Base-by-base conservation (phyloP, 441 rosid species). In the Pelargonium myrrhifolium region DNA sequence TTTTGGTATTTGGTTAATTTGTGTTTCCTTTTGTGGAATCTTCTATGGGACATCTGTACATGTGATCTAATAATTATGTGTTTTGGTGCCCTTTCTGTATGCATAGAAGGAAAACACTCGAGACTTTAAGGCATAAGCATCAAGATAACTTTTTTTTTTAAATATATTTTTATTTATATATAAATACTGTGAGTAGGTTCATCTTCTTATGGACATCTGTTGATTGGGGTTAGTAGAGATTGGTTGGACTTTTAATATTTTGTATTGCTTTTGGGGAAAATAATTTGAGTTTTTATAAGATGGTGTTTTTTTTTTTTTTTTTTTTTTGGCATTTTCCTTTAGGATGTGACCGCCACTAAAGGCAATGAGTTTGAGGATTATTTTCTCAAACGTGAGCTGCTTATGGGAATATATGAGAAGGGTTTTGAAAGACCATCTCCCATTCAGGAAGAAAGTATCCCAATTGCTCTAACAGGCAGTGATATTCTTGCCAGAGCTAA, bases 361-460 rank as follows among this genome's bases (percentile, higher is more conserved):
- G 97, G 98, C 79, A 93, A 93, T 71, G 98, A 93, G 73, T 93
- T 93, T 69, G 98, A 93, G 79, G 98, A 93, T 76, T 93, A 93
- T 75, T 93, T 93, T 81, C 78, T 93, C 79, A 93, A 93, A 74
- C 84, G 98, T 0, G 98, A 93, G 72, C 89, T 93, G 70, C 93
- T 93, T 51, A 93, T 93, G 98, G 98, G 95, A 74, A 90, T 93
- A 61, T 93, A 89, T 56, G 98, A 93, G 87, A 93, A 93, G 81
- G 98, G 98, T 51, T 93, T 93, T 82, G 98, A 93, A 78, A 85
- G 97, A 65, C 98, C 98, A 68, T 93, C 98, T 74, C 98, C 98
- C 15, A 93, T 93, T 72, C 98, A 93, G 65, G 98, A 93, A 85
- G 98, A 93, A 83, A 93, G 98, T 78, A 93, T 93, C 75, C 98